Evolutionary conservation across 2,329 filamentous ascomycete genomes (phyloP), one percentile per base, ranked within the genome.

Genomic region (Apiospora arundinis): DNA sequence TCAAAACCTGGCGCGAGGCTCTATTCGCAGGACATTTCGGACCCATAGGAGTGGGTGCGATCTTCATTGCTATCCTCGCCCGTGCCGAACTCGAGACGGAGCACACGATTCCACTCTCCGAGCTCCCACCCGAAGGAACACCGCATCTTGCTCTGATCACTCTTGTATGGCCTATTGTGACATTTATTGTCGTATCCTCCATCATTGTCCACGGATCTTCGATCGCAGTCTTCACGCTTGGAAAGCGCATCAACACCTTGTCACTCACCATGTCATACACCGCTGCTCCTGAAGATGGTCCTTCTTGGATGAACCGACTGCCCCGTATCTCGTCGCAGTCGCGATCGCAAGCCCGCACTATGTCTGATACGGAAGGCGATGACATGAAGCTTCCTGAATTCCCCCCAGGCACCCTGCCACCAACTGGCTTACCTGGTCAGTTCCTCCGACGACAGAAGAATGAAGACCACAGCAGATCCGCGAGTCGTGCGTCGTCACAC

Each of bases 121-220:
- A 86, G 52, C 79, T 92, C 21, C 91, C 93, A 0, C 82, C 89
- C 0, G 79, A 84, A 0, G 83, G 83, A 9, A 82, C 86, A 1
- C 86, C 88, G 0, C 83, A 92, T 71, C 92, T 92, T 74, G 88
- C 90, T 44, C 86, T 98, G 44, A 91, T 98, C 69, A 89, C 93
- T 70, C 84, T 97, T 40, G 97, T 99, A 67, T 99, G 96, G 96
- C 96, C 96, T 0, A 95, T 99, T 72, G 94, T 93, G 0, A 94
- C 94, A 0, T 99, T 99, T 82, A 85, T 99, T 78, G 95, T 99
- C 73, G 93, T 99, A 69, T 89, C 93, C 4, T 99, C 96, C 16
- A 99, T 99, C 77, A 83, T 98, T 48, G 94, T 99, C 1, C 96
- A 99, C 78, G 96, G 96, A 28, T 98, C 96, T n/a, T 98, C 96